phyloP scores from a whole-genome alignment of 192 early-diverging fungal species.

The Coemansia sp. region DNA sequence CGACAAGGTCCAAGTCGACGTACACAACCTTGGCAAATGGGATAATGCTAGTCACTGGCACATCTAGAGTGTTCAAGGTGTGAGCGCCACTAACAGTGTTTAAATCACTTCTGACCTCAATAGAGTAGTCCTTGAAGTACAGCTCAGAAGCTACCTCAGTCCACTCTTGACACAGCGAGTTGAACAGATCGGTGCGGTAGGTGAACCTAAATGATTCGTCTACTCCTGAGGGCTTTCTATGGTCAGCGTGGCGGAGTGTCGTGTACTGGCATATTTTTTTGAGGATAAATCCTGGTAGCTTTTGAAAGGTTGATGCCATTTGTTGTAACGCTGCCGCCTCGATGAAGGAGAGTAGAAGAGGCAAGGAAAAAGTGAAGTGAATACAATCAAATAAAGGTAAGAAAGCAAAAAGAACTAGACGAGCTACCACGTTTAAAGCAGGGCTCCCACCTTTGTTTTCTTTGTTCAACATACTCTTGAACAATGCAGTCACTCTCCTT shows the following conservation, averaged over 20 bases:
- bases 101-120: neutral
- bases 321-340: neutral
- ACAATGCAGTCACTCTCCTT: neutral
- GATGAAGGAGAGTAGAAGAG: neutral
- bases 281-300: neutral
- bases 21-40: neutral
- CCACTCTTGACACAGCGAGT: slow-evolving; percentile 2
- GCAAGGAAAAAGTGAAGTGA: neutral
- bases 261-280: slow-evolving; percentile 5
- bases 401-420: neutral
- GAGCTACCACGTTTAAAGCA: neutral
- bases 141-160: neutral
- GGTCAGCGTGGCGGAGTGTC: neutral
- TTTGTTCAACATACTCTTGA: neutral
- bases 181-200: neutral
- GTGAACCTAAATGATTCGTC: neutral
- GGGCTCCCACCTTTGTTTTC: too few species aligned
- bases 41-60: neutral
- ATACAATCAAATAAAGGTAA: neutral
- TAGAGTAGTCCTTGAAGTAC: slow-evolving; percentile 1
- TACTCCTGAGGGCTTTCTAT: neutral
- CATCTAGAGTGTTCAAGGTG: neutral
- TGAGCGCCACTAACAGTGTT: neutral
- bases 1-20: neutral
- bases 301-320: neutral